phyloP scores from a whole-genome alignment of 2,329 filamentous ascomycete genomes.

The Nigrograna mackinnonii region DNA sequence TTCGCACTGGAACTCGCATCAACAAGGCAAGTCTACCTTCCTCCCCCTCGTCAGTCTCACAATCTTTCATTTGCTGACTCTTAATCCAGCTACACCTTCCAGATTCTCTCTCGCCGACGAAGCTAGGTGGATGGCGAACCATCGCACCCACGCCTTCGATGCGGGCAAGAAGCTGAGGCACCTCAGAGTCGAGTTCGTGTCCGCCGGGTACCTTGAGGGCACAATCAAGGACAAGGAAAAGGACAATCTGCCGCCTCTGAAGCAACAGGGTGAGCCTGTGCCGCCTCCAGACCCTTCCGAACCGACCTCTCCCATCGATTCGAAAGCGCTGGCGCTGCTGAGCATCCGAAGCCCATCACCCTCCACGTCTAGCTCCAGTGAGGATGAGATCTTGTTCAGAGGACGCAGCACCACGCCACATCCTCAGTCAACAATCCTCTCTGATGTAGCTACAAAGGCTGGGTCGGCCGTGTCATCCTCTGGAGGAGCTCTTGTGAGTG shows the following conservation, averaged over 20 bases:
- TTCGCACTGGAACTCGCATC: too few species aligned
- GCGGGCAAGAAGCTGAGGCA: conserved; percentile 57
- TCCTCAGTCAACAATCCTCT: too few species aligned
- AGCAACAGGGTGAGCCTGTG: conserved; percentile 2
- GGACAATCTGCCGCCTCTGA: conserved; percentile 8
- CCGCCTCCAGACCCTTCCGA: neutral
- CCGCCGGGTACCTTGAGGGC: conserved; percentile 53
- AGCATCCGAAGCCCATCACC: conserved; percentile 41
- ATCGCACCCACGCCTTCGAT: conserved; percentile 50
- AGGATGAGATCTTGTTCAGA: conserved; percentile 65
- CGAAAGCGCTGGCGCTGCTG: conserved; percentile 33
- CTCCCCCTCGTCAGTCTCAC: neutral
- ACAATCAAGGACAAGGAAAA: conserved; percentile 35
- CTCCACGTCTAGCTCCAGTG: conserved; percentile 57
- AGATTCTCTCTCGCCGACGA: conserved; percentile 59
- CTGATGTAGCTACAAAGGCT: too few species aligned
- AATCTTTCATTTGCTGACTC: neutral
- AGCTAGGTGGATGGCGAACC: conserved; percentile 59
- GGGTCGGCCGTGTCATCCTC: too few species aligned
- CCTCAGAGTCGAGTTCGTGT: conserved; percentile 62
- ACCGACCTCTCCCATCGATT: conserved; percentile 16
- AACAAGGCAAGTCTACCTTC: conserved; percentile 17
- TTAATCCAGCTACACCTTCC: conserved; percentile 6
- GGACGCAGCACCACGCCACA: conserved; percentile 26
- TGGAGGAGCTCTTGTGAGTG: too few species aligned